A percentile compares a stretch with the other conserved stretches of the same genome.
Evolutionary conservation across 2,329 filamentous ascomycete species (phyloP).

Genomic region (Aspergillus sojae): DNA sequence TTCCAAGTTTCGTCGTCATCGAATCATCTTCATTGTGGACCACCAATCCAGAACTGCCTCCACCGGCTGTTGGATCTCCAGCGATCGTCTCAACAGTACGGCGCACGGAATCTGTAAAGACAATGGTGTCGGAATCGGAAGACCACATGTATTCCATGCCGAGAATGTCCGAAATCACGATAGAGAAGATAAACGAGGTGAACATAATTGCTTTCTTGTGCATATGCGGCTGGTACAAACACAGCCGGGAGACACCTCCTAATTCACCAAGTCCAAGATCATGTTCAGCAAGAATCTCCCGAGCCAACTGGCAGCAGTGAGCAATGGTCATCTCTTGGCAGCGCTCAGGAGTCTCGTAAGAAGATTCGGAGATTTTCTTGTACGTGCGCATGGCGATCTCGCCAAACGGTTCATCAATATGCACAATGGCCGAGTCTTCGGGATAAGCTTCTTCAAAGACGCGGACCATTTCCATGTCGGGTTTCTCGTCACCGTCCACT

Average conservation of each 20-base stretch:
- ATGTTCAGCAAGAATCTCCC: constrained; percentile 24
- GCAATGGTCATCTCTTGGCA: constrained; percentile 22
- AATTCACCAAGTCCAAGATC: constrained; percentile 18
- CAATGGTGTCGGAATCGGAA: constrained; percentile 40
- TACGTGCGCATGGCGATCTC: constrained; percentile 26
- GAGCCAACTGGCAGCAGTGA: constrained; percentile 26
- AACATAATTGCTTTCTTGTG: constrained; percentile 47
- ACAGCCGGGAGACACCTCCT: constrained; percentile 25
- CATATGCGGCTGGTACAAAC: constrained; percentile 40
- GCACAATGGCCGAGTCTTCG: constrained; percentile 22
- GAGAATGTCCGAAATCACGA: constrained; percentile 35
- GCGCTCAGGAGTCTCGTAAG: constrained; percentile 11
- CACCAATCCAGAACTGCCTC: constrained; percentile 36
- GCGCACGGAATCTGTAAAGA: constrained; percentile 32
- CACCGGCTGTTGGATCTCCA: constrained; percentile 35
- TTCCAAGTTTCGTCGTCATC: constrained; percentile 32
- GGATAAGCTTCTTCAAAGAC: constrained; percentile 32
- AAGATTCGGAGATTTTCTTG: background rate
- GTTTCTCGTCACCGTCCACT: constrained; percentile 32
- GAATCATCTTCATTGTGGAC: constrained; percentile 39
- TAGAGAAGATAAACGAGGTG: constrained; percentile 37
- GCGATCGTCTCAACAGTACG: constrained; percentile 33
- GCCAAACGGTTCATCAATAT: constrained; percentile 30
- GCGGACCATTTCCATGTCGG: constrained; percentile 34
- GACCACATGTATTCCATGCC: constrained; percentile 42